Evolutionary conservation across 2,329 filamentous ascomycete genomes (phyloP), one percentile per base, ranked within the genome.

Genomic region (Alternaria gaisen): DNA sequence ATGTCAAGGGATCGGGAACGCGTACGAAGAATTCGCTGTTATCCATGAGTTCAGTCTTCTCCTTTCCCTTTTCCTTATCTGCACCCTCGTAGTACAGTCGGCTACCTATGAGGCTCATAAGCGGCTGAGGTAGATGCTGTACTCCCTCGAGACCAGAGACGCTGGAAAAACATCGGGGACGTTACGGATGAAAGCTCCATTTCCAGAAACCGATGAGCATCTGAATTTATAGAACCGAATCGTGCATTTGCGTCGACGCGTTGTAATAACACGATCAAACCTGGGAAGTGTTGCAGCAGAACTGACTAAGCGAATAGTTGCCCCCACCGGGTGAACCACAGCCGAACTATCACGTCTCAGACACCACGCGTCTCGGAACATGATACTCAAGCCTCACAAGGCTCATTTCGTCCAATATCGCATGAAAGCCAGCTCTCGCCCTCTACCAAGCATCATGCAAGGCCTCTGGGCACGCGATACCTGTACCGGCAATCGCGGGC

Each of bases 301-400:
- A 48, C 26, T 34, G 38, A 22, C 38, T 30, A 41, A 52, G 44
- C 28, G 24, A 51, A 32, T 12, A 22, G n/a, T 34, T 26, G 16
- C n/a, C 54, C 30, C 30, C 22, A 9, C 16, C 30, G 40, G 57
- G 40, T 51, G 53, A 52, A 56, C 44, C 44, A 30, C 53, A 50
- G 46, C 57, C 53, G 56, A 54, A 68, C 56, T 47, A 58, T 52
- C 28, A 42, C 53, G 56, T 44, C 58, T 63, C 65, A 67, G 47
- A 69, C 68, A 59, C 42, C 55, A 58, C 50, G 30, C 41, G 68
- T 71, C 68, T 68, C 68, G 63, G 28, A 22, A 54, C 34, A 38
- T 42, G n/a, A 36, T 42, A 18, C 43, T 38, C 41, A 50, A 43
- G 48, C 40, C 53, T 32, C 47, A 38, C 24, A 34, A 53, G 47